Evolutionary conservation across 2,329 filamentous ascomycete species (phyloP), one percentile per base, ranked within the genome.

Genomic region (Sporothrix globosa): DNA sequence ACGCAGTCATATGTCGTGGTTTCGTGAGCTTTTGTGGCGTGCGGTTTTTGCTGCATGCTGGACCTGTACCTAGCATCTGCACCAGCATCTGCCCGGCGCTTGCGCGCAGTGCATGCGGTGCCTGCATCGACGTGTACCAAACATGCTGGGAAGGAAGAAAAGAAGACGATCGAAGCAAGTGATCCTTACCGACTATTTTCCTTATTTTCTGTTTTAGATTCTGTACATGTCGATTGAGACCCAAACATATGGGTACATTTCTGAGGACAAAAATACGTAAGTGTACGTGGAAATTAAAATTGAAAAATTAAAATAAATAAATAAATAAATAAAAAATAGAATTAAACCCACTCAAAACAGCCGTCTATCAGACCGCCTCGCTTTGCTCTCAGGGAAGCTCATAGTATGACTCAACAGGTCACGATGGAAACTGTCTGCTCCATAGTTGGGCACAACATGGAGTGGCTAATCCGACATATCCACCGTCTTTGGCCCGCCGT

Each of bases 391-490:
- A 27, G 14, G 17, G 19, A 5, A 24, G 34, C 19, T 27, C 2
- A 11, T 9, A 21, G 21, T 63, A 46, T 63, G 58, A 63, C 58
- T 63, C 58, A 63, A 27, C 58, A 63, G 39, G 58, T 63, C 39
- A 46, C 58, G 58, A 17, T 24, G n/a, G 7, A 17, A 17, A 46
- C 4, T 46, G 39, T 21, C 39, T 44, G n/a, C 56, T 44, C 56
- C 58, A 63, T 63, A 63, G 58, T 63, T 63, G 39, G 58, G 58
- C 58, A 63, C 41, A 2, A 11, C n/a, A 44, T 39, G 56, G n/a
- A n/a, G n/a, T n/a, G n/a, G n/a, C n/a, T n/a, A n/a, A n/a, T n/a
- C n/a, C n/a, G n/a, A n/a, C n/a, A n/a, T n/a, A n/a, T n/a, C n/a
- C n/a, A n/a, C n/a, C n/a, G 58, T 44, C 39, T 27, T 27, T 21